phyloP scores from a whole-genome alignment of 2,329 filamentous ascomycete species.

The Phyllosticta paracitricarpa region DNA sequence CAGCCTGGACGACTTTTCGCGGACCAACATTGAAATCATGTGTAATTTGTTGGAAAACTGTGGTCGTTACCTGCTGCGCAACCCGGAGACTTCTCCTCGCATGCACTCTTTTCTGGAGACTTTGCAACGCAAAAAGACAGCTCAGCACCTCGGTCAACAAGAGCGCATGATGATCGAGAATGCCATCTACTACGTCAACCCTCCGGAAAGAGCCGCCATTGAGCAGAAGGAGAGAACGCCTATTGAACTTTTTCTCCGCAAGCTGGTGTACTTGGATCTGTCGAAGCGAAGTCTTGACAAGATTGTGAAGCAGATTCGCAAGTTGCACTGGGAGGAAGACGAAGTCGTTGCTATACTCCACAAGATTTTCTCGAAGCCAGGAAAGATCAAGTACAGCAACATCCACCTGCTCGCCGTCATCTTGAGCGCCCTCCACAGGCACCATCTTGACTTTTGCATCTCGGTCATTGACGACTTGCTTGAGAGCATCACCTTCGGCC shows the following conservation, averaged over 20 bases:
- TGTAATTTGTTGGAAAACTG: constrained; percentile 95
- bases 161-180: constrained; percentile 99
- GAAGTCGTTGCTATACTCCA: constrained; percentile 73
- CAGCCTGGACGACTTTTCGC: constrained; percentile 91
- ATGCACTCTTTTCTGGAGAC: constrained; percentile 95
- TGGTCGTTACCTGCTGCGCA: constrained; percentile 84
- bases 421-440: constrained; percentile 76
- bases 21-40: constrained; percentile 99
- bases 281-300: constrained; percentile 91
- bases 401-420: constrained; percentile 89
- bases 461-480: constrained; percentile 85
- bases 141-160: constrained; percentile 88
- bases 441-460: constrained; percentile 85
- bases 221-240: constrained; percentile 94
- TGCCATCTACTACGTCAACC: constrained; percentile 94
- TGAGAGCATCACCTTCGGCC: constrained; percentile 75
- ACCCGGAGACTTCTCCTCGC: constrained; percentile 81
- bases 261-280: constrained; percentile 86
- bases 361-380: constrained; percentile 91
- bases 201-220: constrained; percentile 84
- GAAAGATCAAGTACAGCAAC: constrained; percentile 95
- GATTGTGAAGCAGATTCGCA: constrained; percentile 85
- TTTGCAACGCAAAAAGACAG: constrained; percentile 87
- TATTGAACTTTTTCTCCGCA: constrained; percentile 84
- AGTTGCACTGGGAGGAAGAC: constrained; percentile 92